A percentile compares a stretch with the other conserved stretches of the same genome.
Evolutionary conservation across 495 filamentous ascomycete species (phyloP).

Genomic region (Penicillium alfredii): DNA sequence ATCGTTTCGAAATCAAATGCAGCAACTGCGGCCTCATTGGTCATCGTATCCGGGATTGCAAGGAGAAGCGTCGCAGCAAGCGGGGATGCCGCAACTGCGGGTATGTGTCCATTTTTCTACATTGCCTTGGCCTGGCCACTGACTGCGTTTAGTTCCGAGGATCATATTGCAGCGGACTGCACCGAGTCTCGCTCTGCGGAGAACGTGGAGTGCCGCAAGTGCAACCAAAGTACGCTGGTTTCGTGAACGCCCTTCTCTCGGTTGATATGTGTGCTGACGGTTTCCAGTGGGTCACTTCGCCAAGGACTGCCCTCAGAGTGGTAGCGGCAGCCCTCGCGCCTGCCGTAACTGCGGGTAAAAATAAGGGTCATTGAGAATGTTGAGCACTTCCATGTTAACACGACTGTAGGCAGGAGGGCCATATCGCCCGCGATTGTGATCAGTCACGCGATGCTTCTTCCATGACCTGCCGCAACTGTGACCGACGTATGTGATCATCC

Average conservation of each 20-base stretch:
- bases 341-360: too few relatives aligned
- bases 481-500: conserved; percentile 37
- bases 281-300: conserved; percentile 72
- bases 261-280: conserved; percentile 8
- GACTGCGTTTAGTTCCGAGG: conserved; percentile 38
- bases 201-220: conserved; percentile 74
- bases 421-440: conserved; percentile 51
- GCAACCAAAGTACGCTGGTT: conserved; percentile 52
- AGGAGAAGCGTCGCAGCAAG: conserved; percentile 51
- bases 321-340: conserved; percentile 34
- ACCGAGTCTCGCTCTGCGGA: conserved; percentile 65
- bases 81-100: conserved; percentile 81
- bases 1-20: conserved; percentile 56
- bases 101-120: conserved; percentile 31
- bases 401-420: conserved; percentile 40
- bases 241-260: background rate
- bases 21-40: conserved; percentile 70
- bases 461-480: conserved; percentile 65
- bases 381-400: conserved; percentile 19
- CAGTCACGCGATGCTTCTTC: conserved; percentile 44
- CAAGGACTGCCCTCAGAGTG: conserved; percentile 66
- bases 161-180: conserved; percentile 58
- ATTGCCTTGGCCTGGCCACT: too few relatives aligned
- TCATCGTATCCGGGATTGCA: conserved; percentile 64
- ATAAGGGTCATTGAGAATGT: too few relatives aligned